phyloP scores from a whole-genome alignment of 768 basidiomycete species.

The Piloderma croceum region DNA sequence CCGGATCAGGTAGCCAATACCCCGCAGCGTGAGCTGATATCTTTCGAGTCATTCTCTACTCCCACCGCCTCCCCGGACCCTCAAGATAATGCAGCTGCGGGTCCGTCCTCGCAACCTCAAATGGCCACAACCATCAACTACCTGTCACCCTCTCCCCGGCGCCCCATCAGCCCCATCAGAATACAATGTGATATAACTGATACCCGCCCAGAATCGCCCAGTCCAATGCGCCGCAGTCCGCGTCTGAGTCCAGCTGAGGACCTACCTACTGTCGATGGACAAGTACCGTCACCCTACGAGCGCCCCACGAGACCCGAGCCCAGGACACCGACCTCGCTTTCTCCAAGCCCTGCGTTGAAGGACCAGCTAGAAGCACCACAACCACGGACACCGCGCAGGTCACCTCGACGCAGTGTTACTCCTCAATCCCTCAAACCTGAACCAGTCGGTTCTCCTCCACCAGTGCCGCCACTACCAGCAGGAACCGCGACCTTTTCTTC shows the following conservation, averaged over 20 bases:
- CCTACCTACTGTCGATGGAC: constrained; percentile 10
- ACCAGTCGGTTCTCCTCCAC: neutral
- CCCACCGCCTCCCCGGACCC: constrained; percentile 14
- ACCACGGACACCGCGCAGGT: constrained; percentile 22
- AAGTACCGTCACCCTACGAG: constrained; percentile 4
- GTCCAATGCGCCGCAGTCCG: neutral
- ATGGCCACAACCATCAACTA: too few species aligned
- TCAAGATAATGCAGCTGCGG: constrained; percentile 12
- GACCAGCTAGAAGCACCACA: neutral
- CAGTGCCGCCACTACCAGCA: neutral
- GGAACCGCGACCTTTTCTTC: constrained; percentile 1
- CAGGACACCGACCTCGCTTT: neutral
- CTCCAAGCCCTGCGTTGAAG: neutral
- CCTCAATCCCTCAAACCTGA: constrained; percentile 17
- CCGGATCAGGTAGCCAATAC: constrained; percentile 6
- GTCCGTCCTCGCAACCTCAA: too few species aligned
- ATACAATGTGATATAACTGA: constrained; percentile 22
- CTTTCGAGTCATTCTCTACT: constrained; percentile 38
- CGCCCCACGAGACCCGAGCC: neutral
- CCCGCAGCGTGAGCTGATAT: constrained; percentile 30
- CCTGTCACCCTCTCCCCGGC: too few species aligned
- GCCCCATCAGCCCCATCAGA: constrained; percentile 19
- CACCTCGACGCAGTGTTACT: constrained; percentile 32
- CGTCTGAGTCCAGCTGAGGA: constrained; percentile 13
- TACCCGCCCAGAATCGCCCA: constrained; percentile 3